phyloP scores from a whole-genome alignment of 257 asterid genomes.

The Ophiorrhiza pumila region DNA sequence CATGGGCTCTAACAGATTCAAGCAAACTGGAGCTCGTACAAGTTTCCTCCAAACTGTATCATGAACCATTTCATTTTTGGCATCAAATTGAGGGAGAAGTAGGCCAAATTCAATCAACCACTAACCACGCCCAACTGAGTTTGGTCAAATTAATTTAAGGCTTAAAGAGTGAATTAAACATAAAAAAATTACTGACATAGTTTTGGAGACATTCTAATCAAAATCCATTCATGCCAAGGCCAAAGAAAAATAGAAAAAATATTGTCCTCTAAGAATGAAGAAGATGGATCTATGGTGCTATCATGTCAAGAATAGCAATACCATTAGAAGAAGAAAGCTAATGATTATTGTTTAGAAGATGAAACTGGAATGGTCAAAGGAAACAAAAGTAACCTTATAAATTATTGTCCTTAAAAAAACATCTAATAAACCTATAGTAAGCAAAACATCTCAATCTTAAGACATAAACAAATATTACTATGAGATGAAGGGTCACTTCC shows the following conservation, averaged over 20 bases:
- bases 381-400: not conserved
- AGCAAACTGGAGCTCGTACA: not conserved
- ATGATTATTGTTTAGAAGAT: not conserved
- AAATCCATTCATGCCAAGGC: not conserved
- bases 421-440: not conserved
- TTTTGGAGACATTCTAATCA: not conserved
- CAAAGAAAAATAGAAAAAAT: not conserved
- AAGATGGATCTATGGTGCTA: not conserved
- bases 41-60: not conserved
- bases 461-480: not conserved
- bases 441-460: not conserved
- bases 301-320: not conserved
- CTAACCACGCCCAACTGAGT: not conserved
- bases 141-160: not conserved
- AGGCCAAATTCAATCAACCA: not conserved
- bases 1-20: not conserved
- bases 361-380: not conserved
- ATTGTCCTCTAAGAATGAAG: not conserved
- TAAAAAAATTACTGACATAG: not conserved
- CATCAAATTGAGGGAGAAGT: not conserved
- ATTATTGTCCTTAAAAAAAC: not conserved
- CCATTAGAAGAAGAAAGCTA: constrained; percentile 1
- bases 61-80: not conserved
- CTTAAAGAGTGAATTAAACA: not conserved
- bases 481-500: not conserved